phyloP scores from a whole-genome alignment of 176 grass and related monocot species.

The Phoenix roebelenii region DNA sequence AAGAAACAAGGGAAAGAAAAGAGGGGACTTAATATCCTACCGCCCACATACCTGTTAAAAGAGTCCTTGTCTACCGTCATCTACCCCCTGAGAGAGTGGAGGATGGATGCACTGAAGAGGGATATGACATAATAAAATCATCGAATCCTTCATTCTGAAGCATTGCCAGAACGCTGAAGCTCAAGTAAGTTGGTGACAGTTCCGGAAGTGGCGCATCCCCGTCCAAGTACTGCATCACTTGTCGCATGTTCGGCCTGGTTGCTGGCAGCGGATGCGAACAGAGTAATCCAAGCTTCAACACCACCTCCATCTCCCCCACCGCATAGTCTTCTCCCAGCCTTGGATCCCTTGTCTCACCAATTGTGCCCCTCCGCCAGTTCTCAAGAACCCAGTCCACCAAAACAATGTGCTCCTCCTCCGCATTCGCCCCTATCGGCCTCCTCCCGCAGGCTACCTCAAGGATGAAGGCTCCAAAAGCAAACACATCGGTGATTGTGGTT shows the following conservation, averaged over 20 bases:
- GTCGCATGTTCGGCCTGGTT: constrained; percentile 36
- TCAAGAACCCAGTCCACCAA: constrained; percentile 29
- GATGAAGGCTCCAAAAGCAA: constrained; percentile 39
- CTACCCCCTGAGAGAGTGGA: background rate
- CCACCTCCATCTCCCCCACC: constrained; percentile 17
- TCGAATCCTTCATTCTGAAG: constrained; percentile 17
- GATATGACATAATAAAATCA: constrained; percentile 7
- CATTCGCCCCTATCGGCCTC: constrained; percentile 17
- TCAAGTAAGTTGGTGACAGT: background rate
- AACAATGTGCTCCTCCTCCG: constrained; percentile 14
- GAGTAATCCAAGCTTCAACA: background rate
- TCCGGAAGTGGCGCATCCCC: constrained; percentile 21
- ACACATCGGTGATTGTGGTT: constrained; percentile 41
- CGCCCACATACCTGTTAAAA: too few relatives aligned
- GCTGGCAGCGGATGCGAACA: constrained; percentile 27
- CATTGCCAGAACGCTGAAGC: constrained; percentile 7
- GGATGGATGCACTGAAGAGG: background rate
- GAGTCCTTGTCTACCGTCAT: background rate
- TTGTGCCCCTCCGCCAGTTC: constrained; percentile 18
- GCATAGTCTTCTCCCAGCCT: constrained; percentile 14
- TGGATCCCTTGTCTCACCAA: constrained; percentile 20
- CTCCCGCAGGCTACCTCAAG: constrained; percentile 42
- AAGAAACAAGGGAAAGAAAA: too few relatives aligned
- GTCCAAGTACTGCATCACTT: constrained; percentile 30
- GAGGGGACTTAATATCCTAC: too few relatives aligned